phyloP scores from a whole-genome alignment of 352 stramenopile genomes.

The Phytopythium mirpurense region DNA sequence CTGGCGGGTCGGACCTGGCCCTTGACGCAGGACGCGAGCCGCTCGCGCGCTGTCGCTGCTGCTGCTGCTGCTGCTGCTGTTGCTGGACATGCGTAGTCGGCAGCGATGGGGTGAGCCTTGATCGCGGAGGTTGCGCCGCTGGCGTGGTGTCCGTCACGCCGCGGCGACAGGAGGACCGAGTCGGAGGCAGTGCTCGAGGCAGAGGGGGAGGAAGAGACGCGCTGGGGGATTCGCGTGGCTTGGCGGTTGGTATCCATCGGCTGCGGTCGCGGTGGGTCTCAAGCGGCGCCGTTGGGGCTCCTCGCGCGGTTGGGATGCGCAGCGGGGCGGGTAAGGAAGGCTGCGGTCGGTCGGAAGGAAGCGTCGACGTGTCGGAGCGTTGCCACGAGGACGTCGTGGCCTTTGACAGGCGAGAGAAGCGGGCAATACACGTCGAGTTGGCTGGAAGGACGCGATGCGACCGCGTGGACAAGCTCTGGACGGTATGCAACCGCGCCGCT shows the following conservation, averaged over 20 bases:
- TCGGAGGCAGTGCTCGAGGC: background rate
- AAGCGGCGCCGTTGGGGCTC: too few species aligned
- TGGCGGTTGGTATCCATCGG: too few species aligned
- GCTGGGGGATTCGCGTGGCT: too few species aligned
- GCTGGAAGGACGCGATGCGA: background rate
- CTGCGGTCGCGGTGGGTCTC: too few species aligned
- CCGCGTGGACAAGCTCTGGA: background rate
- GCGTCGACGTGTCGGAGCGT: background rate
- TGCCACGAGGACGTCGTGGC: background rate
- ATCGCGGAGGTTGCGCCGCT: too few species aligned
- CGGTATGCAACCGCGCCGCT: background rate
- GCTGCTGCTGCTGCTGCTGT: too few species aligned
- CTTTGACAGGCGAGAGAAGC: background rate
- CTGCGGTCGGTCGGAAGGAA: too few species aligned
- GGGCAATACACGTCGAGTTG: background rate
- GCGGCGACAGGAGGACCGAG: background rate
- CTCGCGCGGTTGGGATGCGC: background rate
- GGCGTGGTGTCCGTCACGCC: background rate
- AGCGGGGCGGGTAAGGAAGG: too few species aligned
- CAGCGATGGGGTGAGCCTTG: background rate
- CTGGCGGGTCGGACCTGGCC: background rate
- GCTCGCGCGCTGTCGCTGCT: background rate
- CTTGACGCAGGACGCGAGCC: background rate
- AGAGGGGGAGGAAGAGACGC: background rate
- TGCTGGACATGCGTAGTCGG: too few species aligned